Evolutionary conservation across 306 rosid genomes (phyloP).

Genomic region (Psophocarpus tetragonolobus): DNA sequence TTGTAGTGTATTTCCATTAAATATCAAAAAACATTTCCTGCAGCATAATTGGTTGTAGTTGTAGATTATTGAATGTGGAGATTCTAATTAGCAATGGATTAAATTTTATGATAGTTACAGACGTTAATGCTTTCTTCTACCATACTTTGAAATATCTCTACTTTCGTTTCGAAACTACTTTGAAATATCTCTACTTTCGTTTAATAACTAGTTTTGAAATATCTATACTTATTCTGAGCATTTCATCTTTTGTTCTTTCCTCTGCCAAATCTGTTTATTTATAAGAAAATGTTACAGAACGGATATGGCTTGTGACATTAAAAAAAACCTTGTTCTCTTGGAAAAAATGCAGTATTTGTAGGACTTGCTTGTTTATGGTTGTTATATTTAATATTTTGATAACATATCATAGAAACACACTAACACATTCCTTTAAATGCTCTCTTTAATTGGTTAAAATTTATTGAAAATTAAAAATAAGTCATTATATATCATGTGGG

Average conservation of each 20-base stretch:
- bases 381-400: neutral
- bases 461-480: too few species aligned
- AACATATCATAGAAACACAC: too few species aligned
- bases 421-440: too few species aligned
- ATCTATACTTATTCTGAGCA: neutral
- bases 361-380: neutral
- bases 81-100: neutral
- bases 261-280: neutral
- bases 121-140: neutral
- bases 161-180: neutral
- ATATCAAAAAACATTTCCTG: neutral
- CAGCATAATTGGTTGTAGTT: constrained; percentile 10
- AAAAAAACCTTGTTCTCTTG: neutral
- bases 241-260: neutral
- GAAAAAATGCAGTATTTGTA: neutral
- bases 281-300: neutral
- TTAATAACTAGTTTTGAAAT: neutral
- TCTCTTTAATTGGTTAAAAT: too few species aligned
- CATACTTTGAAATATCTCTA: neutral
- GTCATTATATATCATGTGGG: too few species aligned
- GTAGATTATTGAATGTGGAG: neutral
- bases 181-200: neutral
- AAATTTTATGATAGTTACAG: neutral
- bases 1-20: constrained; percentile 16
- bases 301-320: neutral